Base-by-base conservation (phyloP, 2,329 filamentous ascomycete species). In the Coccinonectria pachysandricola region DNA sequence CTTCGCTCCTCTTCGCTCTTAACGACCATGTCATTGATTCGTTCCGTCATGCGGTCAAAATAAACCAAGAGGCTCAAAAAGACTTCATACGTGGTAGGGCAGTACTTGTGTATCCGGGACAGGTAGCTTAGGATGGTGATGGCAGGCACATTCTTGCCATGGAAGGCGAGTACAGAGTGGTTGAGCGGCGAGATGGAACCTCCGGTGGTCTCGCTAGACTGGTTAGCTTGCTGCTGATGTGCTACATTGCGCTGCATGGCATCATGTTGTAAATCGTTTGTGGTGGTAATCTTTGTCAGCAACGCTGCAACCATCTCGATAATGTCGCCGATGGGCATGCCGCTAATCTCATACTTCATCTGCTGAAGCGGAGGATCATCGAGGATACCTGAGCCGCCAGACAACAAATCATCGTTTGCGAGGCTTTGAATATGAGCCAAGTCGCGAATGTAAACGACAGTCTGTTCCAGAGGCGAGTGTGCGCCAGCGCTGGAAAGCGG, bases 251-350 rank as follows among this genome's bases (percentile, higher is more conserved):
- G 75, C 56, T 95, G 85, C 39, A 94, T 59, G 37, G 87, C 82
- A 51, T 95, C 85, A 55, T 96, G 88, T 52, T 96, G 87, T 26
- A 79, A 64, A 52, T 98, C 91, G 51, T 98, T 98, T 31, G 88
- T 95, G 4, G 84, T 85, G 5, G 91, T 96, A 45, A 98, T 98
- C 56, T 96, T 96, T 30, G 88, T 94, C 36, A 98, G 65, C 13
- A 98, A 69, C 6, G 87, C 91, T 4, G 91, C 91, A 4, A 98
- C 91, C 91, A 98, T 96, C 56, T 96, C 88, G 50, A 98, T 98
- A 42, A 98, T 84, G 50, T 98, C 88, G 39, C 80, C 76, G 29
- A 96, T 92, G 27, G 91, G 91, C 88, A 98, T 96, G 27, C 75
- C 82, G 58, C 87, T 95, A 45, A 98, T 95, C 56, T 96, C 91